Percentiles rank a stretch among this genome's conserved stretches.
Evolutionary conservation across 768 basidiomycete genomes (phyloP).

Genomic region (Polyporus arcularius): DNA sequence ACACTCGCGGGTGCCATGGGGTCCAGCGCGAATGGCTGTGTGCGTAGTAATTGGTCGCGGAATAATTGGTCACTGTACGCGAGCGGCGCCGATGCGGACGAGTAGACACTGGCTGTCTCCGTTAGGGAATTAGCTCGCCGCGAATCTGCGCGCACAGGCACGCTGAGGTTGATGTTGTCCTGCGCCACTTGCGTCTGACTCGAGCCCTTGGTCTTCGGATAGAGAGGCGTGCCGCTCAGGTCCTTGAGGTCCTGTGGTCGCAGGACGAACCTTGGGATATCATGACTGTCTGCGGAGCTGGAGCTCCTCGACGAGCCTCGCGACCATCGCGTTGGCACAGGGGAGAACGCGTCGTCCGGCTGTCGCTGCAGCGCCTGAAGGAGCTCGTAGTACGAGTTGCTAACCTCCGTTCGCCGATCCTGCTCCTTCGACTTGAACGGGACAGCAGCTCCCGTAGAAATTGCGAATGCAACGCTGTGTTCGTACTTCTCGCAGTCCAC

Average conservation of each 20-base stretch:
- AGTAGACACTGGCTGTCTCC: conserved; percentile 37
- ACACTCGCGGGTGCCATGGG: conserved; percentile 24
- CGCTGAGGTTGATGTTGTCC: neutral
- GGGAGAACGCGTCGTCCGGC: neutral
- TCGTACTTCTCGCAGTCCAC: conserved; percentile 15
- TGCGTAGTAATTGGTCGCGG: conserved; percentile 24
- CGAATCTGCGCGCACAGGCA: neutral
- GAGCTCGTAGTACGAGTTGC: conserved; percentile 16
- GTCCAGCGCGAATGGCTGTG: conserved; percentile 23
- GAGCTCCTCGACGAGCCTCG: conserved; percentile 8
- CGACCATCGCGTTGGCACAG: conserved; percentile 9
- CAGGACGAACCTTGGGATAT: conserved; percentile 6
- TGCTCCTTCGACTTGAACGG: conserved; percentile 8
- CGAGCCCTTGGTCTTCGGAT: conserved; percentile 6
- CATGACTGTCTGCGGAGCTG: conserved; percentile 1
- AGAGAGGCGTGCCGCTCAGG: conserved; percentile 10
- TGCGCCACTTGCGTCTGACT: conserved; percentile 9
- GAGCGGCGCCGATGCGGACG: conserved; percentile 36
- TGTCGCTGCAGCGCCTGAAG: conserved; percentile 15
- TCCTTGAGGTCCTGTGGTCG: conserved; percentile 15
- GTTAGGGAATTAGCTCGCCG: conserved; percentile 15
- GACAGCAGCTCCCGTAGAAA: conserved; percentile 3
- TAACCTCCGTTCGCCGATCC: neutral
- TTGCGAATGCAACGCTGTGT: conserved; percentile 8
- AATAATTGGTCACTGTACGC: conserved; percentile 25